Evolutionary conservation across 2,329 filamentous ascomycete genomes (phyloP).

Genomic region (Fusarium drepaniforme): DNA sequence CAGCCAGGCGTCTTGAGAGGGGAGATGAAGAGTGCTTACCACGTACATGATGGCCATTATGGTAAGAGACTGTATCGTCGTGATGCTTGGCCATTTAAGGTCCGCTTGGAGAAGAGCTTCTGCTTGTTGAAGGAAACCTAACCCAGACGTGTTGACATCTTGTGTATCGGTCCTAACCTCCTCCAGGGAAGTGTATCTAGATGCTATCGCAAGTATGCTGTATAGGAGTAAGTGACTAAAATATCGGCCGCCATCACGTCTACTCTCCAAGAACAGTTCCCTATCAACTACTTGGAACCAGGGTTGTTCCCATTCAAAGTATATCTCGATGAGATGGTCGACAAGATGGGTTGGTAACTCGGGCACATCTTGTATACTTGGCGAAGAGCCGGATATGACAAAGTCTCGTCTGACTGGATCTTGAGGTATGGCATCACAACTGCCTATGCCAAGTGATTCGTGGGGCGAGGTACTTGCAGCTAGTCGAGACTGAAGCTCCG

Average conservation of each 20-base stretch:
- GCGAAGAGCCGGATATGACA: not conserved
- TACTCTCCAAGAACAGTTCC: not conserved
- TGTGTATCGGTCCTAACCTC: not conserved
- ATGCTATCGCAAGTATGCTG: not conserved
- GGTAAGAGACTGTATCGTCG: not conserved
- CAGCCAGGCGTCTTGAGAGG: not conserved
- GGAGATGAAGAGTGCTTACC: not conserved
- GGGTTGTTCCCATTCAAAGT: not conserved
- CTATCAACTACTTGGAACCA: not conserved
- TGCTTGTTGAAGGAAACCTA: not conserved
- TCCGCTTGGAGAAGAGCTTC: not conserved
- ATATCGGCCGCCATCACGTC: not conserved
- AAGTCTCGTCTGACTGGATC: not conserved
- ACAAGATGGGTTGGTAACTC: not conserved
- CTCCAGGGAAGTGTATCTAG: not conserved
- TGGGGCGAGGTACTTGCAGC: not conserved
- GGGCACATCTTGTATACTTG: not conserved
- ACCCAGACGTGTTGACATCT: not conserved
- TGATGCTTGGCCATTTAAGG: not conserved
- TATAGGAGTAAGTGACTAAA: not conserved
- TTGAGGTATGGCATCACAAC: not conserved
- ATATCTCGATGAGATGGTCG: not conserved
- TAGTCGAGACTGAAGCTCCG: not conserved
- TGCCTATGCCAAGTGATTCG: not conserved
- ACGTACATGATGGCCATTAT: not conserved